Percentiles rank a stretch among this genome's conserved stretches.
phyloP scores from a whole-genome alignment of 768 basidiomycete species.

The Trametes cubensis region DNA sequence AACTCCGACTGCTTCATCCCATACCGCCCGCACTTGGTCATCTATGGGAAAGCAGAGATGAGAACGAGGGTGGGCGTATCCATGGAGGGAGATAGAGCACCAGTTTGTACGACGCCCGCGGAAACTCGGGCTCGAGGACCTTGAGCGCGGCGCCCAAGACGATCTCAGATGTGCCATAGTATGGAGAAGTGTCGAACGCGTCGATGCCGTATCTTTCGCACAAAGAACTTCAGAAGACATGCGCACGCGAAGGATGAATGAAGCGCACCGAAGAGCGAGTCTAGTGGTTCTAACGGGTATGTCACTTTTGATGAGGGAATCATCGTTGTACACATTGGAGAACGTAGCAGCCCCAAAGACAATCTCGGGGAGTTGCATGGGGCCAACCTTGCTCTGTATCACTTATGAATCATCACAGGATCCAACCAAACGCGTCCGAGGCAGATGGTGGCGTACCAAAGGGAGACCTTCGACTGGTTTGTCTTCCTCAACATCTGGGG shows the following conservation, averaged over 20 bases:
- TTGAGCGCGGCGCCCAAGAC: slow-evolving; percentile 69
- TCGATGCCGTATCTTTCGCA: slow-evolving; percentile 72
- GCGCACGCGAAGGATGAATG: neutral
- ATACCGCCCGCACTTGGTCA: slow-evolving; percentile 87
- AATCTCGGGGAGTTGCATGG: slow-evolving; percentile 46
- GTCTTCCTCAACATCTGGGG: slow-evolving; percentile 48
- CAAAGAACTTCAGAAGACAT: neutral
- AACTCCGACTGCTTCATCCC: slow-evolving; percentile 55
- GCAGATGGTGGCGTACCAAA: slow-evolving; percentile 36
- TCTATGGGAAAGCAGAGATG: slow-evolving; percentile 43
- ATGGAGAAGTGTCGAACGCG: slow-evolving; percentile 82
- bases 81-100: slow-evolving; percentile 41
- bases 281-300: slow-evolving; percentile 67
- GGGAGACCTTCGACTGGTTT: slow-evolving; percentile 37
- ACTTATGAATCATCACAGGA: neutral
- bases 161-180: slow-evolving; percentile 80
- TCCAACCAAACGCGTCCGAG: neutral
- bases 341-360: slow-evolving; percentile 77
- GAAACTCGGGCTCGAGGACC: slow-evolving; percentile 66
- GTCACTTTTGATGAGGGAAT: slow-evolving; percentile 56
- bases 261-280: slow-evolving; percentile 69
- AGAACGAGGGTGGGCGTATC: neutral
- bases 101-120: slow-evolving; percentile 75
- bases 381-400: slow-evolving; percentile 40
- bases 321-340: slow-evolving; percentile 65